Evolutionary conservation across 306 rosid genomes (phyloP).

Genomic region (Vigna mungo): DNA sequence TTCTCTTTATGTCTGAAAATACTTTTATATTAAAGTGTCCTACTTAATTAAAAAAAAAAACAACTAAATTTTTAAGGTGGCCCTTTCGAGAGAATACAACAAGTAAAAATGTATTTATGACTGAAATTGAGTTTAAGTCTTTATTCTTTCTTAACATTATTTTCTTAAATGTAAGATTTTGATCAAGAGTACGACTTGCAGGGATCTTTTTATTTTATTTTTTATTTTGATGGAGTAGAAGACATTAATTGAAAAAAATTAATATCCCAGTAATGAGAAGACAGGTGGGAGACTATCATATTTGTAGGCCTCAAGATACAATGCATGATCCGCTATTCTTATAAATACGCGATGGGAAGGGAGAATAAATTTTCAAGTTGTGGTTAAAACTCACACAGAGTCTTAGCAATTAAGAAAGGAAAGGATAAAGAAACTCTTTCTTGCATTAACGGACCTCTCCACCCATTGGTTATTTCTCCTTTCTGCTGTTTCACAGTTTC

Average conservation of each 20-base stretch:
- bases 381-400: background rate
- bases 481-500: background rate
- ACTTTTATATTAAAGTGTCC: no score
- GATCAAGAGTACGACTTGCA: background rate
- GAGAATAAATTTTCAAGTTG: constrained; percentile 1
- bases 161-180: background rate
- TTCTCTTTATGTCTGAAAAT: no score
- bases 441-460: background rate
- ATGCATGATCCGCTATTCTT: background rate
- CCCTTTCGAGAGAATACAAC: no score
- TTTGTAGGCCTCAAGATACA: background rate
- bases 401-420: constrained; percentile 22
- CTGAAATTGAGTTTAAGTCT: background rate
- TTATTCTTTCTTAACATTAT: background rate
- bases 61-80: no score
- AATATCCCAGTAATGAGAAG: constrained; percentile 7
- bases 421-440: background rate
- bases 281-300: constrained; percentile 26
- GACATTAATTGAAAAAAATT: background rate
- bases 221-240: background rate
- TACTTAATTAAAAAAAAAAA: no score
- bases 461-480: constrained; percentile 18
- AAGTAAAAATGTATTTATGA: no score
- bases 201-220: background rate
- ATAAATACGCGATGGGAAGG: constrained; percentile 31